phyloP scores from a whole-genome alignment of 352 stramenopile genomes.

The Phytophthora gonapodyides region DNA sequence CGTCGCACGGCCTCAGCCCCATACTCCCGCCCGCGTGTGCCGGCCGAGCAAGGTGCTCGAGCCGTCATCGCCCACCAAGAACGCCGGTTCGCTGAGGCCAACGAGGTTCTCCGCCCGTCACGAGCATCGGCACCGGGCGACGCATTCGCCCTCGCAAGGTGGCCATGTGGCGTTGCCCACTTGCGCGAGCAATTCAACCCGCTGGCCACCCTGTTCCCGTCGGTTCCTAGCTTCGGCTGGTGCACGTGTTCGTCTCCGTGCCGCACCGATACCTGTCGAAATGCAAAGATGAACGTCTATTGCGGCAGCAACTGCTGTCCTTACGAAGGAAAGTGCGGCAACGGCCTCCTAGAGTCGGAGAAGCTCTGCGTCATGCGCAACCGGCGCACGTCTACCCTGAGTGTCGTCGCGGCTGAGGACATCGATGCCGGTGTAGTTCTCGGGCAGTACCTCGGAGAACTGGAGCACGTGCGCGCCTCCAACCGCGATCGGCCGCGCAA shows the following conservation, averaged over 20 bases:
- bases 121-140: neutral
- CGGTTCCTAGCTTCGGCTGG: conserved; percentile 9
- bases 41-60: no score
- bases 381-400: neutral
- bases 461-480: conserved; percentile 6
- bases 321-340: conserved; percentile 9
- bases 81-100: no score
- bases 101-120: no score
- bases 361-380: neutral
- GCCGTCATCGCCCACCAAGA: no score
- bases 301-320: conserved; percentile 1
- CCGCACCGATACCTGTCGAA: conserved; percentile 1
- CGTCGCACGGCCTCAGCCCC: no score
- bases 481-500: neutral
- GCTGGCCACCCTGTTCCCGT: neutral
- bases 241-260: neutral
- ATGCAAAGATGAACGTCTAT: conserved; percentile 7
- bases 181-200: conserved; percentile 3
- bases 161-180: neutral
- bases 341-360: neutral
- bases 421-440: conserved; percentile 2
- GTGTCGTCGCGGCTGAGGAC: neutral
- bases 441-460: conserved; percentile 11
- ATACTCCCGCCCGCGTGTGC: no score
- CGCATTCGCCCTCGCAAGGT: neutral